Base-by-base conservation (phyloP, 208 protist species). In the Leishmania arabica region DNA sequence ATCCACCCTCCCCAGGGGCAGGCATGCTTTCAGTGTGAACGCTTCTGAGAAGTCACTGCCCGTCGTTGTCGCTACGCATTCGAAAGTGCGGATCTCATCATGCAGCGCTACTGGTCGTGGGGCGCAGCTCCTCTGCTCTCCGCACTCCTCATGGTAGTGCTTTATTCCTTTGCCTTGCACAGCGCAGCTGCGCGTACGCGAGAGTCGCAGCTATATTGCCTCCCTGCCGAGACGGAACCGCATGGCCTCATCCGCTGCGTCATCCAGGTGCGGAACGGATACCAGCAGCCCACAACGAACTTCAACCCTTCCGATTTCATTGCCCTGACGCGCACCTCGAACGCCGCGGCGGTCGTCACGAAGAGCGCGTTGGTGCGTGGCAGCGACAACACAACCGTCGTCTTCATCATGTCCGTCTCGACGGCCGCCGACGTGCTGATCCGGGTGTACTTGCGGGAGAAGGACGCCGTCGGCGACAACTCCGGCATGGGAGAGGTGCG, bases 131-230 rank as follows among this genome's bases (percentile, higher is more conserved):
- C 19, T 42, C 60, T 70, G 27, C 58, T 81, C 77, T 21, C 75
- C 42, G 34, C 47, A 6, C 51, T 77, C 9, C 75, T 84, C 31
- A 3, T 83, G 45, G 34, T 31, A 11, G 21, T 62, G 34, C 31
- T 82, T 62, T 62, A 72, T 15, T 24, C 79, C 31, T 75, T 51
- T 70, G 24, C 69, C 27, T 47, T 37, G 47, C 8, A 73, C 42
- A 31, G 51, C 19, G 83, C 60, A 24, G 81, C 75, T 6, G 42
- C 51, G n/a, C 81, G 84, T 13, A 86, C 87, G n/a, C 60, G 66
- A 24, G 81, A 91, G 77, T 89, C 82, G 1, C 84, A 84, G 49
- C 42, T 91, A 37, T 34, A 66, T 31, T 93, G 89, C 83, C 75
- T 60, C 37, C 83, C 89, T 3, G 58, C 84, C 2, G 72, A 80